Base-by-base conservation (phyloP, 2,329 filamentous ascomycete genomes). In the Ophiocordyceps camponoti-floridani region DNA sequence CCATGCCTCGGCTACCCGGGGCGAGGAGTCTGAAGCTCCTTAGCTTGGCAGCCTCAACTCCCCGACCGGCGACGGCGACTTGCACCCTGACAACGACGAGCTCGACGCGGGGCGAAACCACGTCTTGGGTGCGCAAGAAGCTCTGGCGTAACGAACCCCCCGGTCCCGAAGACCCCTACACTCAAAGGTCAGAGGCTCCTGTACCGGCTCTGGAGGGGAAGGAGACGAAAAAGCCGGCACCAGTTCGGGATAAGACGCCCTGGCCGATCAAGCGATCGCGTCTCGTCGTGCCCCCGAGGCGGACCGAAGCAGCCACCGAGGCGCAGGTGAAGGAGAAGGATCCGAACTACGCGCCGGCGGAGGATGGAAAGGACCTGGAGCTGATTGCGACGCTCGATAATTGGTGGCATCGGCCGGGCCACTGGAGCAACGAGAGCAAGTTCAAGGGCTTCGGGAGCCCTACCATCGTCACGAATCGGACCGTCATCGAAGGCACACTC, bases 321-420 rank as follows among this genome's bases (percentile, higher is more conserved):
- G 50, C 56, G 46, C 60, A 61, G 41, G 18, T 56, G 8, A 45
- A 52, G 46, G 50, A 56, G 8, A 42, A 51, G 7, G 57, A 62
- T 30, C 53, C 61, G 11, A 54, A 52, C 8, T 77, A 77, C 54
- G 53, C 56, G 4, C 71, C 72, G 3, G 74, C 73, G 14, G 57
- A 58, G 13, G 58, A 57, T 4, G 61, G 62, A 8, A 60, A 64
- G 0, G 69, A 61, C 0, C 61, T 77, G 2, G 65, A 69, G 48
- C 60, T 66, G 43, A 64, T 75, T 12, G 66, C 65, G 38, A 61
- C 66, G 1, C 47, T 74, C 35, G 58, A 58, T 31, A 58, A 57
- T 26, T 78, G 72, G 73, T 78, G 73, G 72, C 64, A 74, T 8
- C 56, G 62, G 44, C 58, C 60, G n/a, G 62, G 62, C n/a, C 64